Conservation (phyloP, 1,284 basidiomycete species). For the Naganishia liquefaciens region DNA sequence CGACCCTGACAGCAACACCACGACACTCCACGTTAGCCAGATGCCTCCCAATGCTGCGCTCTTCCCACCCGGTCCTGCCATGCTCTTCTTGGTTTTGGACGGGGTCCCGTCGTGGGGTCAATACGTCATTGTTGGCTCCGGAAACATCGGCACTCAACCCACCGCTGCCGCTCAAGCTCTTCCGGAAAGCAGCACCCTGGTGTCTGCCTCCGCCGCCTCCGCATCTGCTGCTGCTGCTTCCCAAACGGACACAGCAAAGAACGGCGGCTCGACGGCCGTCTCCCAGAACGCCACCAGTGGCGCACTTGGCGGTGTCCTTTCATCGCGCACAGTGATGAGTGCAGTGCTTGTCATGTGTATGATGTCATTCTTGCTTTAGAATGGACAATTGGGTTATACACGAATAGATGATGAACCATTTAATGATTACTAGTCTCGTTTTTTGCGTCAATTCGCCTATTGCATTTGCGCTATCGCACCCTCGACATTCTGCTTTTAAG, state of each 20-base stretch:
- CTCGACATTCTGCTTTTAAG: too few species aligned
- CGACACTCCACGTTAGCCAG: slow-evolving; percentile 74
- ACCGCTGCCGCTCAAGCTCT: slow-evolving; percentile 59
- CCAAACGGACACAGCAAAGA: neutral
- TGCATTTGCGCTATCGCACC: slow-evolving; percentile 8
- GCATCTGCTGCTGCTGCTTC: slow-evolving; percentile 1
- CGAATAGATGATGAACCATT: slow-evolving; percentile 19
- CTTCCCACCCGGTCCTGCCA: slow-evolving; percentile 81
- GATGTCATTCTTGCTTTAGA: slow-evolving; percentile 12
- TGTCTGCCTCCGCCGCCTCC: neutral
- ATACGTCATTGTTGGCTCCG: slow-evolving; percentile 74
- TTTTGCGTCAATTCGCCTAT: slow-evolving; percentile 1
- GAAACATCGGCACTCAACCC: slow-evolving; percentile 70
- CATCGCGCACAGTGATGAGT: slow-evolving; percentile 12
- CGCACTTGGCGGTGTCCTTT: slow-evolving; percentile 9
- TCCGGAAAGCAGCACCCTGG: slow-evolving; percentile 51
- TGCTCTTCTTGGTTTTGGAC: slow-evolving; percentile 75
- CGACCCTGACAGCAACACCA: slow-evolving; percentile 67
- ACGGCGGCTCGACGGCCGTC: neutral
- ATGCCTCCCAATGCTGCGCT: slow-evolving; percentile 76
- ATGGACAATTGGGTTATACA: slow-evolving; percentile 1
- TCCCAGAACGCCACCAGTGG: slow-evolving; percentile 19
- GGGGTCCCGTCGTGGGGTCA: slow-evolving; percentile 81
- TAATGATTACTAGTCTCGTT: slow-evolving; percentile 1
- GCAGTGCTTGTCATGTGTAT: slow-evolving; percentile 9